phyloP scores from a whole-genome alignment of 2,329 filamentous ascomycete species.

The Pyricularia pennisetigena region DNA sequence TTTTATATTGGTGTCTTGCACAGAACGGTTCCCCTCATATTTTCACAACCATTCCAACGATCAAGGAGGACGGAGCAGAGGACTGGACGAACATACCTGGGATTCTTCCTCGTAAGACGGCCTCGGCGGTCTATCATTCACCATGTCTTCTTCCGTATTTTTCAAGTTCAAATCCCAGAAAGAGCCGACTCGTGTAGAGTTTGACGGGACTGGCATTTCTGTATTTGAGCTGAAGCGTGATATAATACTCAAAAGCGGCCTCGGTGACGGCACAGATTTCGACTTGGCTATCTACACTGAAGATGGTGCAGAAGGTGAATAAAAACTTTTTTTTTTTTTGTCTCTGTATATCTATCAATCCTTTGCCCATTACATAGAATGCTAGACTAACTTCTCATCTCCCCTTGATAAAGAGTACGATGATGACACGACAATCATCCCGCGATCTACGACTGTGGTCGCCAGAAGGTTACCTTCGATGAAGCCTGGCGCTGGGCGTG shows the following conservation, averaged over 20 bases:
- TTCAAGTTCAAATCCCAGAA: slow-evolving; percentile 99
- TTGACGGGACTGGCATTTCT: slow-evolving; percentile 95
- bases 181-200: slow-evolving; percentile 87
- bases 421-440: slow-evolving; percentile 95
- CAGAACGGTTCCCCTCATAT: not conserved
- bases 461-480: slow-evolving; percentile 76
- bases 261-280: slow-evolving; percentile 94
- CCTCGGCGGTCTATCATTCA: slow-evolving; percentile 19
- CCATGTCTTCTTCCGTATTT: slow-evolving; percentile 94
- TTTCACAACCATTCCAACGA: not conserved
- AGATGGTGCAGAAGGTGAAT: slow-evolving; percentile 76
- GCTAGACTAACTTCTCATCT: slow-evolving; percentile 17
- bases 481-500: slow-evolving; percentile 79
- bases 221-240: slow-evolving; percentile 98
- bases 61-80: not conserved
- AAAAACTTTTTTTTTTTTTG: slow-evolving; percentile 16
- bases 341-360: not conserved
- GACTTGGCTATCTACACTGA: slow-evolving; percentile 91
- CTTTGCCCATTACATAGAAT: slow-evolving; percentile 1
- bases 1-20: not conserved
- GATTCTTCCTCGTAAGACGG: slow-evolving; percentile 6
- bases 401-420: slow-evolving; percentile 62
- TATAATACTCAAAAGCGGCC: slow-evolving; percentile 87
- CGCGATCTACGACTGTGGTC: slow-evolving; percentile 87
- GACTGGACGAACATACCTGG: not conserved